A percentile compares a stretch with the other conserved stretches of the same genome.
Conservation (phyloP, 1,284 basidiomycete genomes). For the Moesziomyces parantarcticus region DNA sequence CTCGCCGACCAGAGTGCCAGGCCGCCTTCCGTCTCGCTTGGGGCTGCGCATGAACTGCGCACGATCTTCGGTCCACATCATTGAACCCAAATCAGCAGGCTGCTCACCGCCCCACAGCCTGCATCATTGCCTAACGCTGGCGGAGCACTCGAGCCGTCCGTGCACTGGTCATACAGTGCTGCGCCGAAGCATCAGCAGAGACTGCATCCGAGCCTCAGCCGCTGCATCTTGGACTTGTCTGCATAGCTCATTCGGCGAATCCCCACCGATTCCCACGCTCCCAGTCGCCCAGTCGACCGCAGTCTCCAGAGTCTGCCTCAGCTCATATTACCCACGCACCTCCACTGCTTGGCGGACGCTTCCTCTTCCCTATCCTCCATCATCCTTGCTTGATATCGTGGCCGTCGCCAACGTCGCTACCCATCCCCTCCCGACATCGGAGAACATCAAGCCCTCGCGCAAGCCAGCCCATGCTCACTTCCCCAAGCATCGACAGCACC, state of each 20-base stretch:
- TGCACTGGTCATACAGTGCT: not conserved
- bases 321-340: not conserved
- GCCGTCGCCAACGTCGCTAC: not conserved
- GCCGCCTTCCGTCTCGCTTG: not conserved
- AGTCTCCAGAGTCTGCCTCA: not conserved
- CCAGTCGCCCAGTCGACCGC: not conserved
- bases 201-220: too few relatives aligned
- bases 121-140: not conserved
- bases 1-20: not conserved
- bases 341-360: not conserved
- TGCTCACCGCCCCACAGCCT: not conserved
- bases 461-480: not conserved
- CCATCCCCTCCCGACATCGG: not conserved
- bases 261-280: not conserved
- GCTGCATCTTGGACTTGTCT: too few relatives aligned
- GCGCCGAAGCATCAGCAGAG: too few relatives aligned
- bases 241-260: not conserved
- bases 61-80: slow-evolving; percentile 16
- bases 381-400: not conserved
- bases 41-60: not conserved
- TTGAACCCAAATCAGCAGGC: not conserved
- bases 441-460: not conserved
- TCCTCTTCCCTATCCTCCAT: slow-evolving; percentile 1
- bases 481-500: not conserved
- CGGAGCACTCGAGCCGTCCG: not conserved